Evolutionary conservation across 176 grass and related monocot genomes (phyloP).

Genomic region (Ensete glaucum): DNA sequence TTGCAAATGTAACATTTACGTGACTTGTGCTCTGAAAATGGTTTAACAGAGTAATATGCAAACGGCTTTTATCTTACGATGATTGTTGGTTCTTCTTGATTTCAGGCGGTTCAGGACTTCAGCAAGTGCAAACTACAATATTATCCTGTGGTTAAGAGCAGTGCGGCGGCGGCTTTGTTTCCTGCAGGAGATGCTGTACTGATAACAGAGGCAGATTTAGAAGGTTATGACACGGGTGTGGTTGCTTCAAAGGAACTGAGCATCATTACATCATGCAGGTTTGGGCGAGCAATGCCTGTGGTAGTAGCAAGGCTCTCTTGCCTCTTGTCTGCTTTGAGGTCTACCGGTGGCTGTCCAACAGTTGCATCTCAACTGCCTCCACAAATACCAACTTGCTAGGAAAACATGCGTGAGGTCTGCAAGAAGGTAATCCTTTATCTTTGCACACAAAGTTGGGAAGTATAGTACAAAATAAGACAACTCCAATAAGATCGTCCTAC

Average conservation of each 20-base stretch:
- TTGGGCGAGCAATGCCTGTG: constrained; percentile 11
- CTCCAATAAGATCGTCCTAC: no score
- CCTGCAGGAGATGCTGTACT: constrained; percentile 23
- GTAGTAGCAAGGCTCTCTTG: constrained; percentile 17
- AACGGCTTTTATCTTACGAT: neutral
- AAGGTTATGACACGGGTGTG: constrained; percentile 26
- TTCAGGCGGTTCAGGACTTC: constrained; percentile 72
- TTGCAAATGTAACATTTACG: no score
- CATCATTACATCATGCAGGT: neutral
- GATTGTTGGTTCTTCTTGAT: constrained; percentile 12
- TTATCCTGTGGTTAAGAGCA: neutral
- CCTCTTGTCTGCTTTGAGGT: constrained; percentile 16
- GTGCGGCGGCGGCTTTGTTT: constrained; percentile 3
- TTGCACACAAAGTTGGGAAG: no score
- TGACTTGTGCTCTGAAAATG: neutral
- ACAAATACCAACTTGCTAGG: constrained; percentile 19
- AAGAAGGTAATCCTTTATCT: neutral
- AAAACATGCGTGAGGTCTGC: neutral
- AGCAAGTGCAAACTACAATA: constrained; percentile 29
- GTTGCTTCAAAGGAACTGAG: neutral
- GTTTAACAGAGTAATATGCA: neutral
- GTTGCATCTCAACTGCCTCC: constrained; percentile 2
- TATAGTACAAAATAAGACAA: no score
- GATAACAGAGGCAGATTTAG: constrained; percentile 46
- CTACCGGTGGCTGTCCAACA: neutral